Evolutionary conservation across 768 basidiomycete species (phyloP), one percentile per base, ranked within the genome.

Genomic region (Termitomyces sp.): DNA sequence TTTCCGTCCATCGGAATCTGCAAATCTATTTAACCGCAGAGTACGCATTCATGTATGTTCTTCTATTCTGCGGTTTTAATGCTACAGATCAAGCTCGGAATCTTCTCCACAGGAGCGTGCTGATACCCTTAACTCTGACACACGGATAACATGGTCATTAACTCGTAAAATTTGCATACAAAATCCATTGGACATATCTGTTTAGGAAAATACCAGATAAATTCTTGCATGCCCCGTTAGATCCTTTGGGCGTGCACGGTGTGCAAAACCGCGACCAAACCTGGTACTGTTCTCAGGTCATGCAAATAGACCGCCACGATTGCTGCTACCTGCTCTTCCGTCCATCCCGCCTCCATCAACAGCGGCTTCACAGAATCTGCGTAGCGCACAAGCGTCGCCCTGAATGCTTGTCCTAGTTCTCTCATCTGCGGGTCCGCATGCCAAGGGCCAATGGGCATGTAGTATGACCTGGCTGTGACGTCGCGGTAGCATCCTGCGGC

Each of bases 401-500:
- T 72, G 62, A 77, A 77, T 1, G 62, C 69, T 32, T 60, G 67
- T 1, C 86, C 87, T 1, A 86, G 63, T 12, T 51, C 42, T 59
- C 60, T 68, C 64, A 73, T 58, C 30, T 51, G 53, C 3, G 70
- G 62, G 51, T 80, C 73, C 0, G 48, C 36, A 48, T 70, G 73
- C 86, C 84, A 86, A 9, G 71, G 68, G 5, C 87, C 88, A 62
- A 61, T 45, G 24, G 86, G 86, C 58, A 88, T 73, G 66, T 70
- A 61, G 58, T 73, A 66, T 2, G 60, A 56, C 32, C 9, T 36
- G 6, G 33, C 12, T 5, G 70, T 66, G 56, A 82, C 73, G 20
- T 75, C 70, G 0, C 58, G 65, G 65, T 87, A 89, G 13, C 60
- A 61, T 0, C 71, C 72, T 2, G 72, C 73, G 1, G 65, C 58